Evolutionary conservation across 352 stramenopile species (phyloP).

Genomic region (Pythium apleroticum): DNA sequence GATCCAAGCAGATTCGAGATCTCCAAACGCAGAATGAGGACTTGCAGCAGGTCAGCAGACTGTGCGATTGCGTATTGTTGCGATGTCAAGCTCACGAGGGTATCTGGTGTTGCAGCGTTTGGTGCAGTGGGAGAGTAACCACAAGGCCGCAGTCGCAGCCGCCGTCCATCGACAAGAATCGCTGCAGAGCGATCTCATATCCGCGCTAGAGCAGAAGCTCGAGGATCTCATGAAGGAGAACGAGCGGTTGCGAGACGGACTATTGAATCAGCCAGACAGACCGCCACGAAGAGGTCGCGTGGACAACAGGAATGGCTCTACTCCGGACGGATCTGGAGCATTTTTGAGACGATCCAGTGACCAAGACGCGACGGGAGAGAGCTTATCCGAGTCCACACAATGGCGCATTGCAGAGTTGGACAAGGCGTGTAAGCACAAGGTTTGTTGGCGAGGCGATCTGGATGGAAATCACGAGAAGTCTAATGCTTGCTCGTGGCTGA

Average conservation of each 20-base stretch:
- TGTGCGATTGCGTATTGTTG: not conserved
- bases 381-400: conserved; percentile 24
- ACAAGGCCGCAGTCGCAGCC: conserved; percentile 45
- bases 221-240: conserved; percentile 36
- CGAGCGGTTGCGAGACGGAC: conserved; percentile 11
- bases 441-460: conserved; percentile 7
- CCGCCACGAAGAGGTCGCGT: conserved; percentile 6
- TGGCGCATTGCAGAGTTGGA: conserved; percentile 64
- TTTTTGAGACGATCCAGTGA: conserved; percentile 1
- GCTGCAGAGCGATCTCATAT: conserved; percentile 38
- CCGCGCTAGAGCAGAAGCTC: conserved; percentile 41
- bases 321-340: not conserved
- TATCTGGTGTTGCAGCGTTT: conserved; percentile 34
- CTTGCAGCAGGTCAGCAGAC: conserved; percentile 38
- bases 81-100: not conserved
- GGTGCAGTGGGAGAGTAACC: conserved; percentile 59
- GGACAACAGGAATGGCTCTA: conserved; percentile 3
- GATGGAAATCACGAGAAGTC: not conserved
- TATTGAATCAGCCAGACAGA: not conserved
- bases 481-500: not conserved
- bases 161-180: conserved; percentile 47
- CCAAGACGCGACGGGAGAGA: not conserved
- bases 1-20: conserved; percentile 36
- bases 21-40: conserved; percentile 44
- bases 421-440: conserved; percentile 76